These are phyloP conservation scores for Rhynchosporium secalis DNA, from an alignment of 2,329 filamentous ascomycete species.

Conservation along the genomic window DNA sequence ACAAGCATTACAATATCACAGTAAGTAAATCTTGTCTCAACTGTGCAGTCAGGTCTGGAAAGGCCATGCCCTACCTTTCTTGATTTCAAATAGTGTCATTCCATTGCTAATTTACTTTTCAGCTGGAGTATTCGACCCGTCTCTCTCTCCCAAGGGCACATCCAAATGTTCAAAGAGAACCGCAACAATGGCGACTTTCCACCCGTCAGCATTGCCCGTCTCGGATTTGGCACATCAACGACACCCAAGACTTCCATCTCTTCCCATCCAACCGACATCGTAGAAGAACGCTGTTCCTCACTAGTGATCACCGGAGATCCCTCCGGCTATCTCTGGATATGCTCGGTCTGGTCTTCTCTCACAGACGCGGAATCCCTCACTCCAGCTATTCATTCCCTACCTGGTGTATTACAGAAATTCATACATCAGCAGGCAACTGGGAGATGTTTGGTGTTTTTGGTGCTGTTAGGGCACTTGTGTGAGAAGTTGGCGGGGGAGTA, in stretches of 20 bases:
- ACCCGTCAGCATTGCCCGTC: slow-evolving; percentile 22
- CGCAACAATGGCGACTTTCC: slow-evolving; percentile 28
- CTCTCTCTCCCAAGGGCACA: slow-evolving; percentile 13
- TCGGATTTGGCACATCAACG: slow-evolving; percentile 9
- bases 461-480: slow-evolving; percentile 28
- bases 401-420: slow-evolving; percentile 22
- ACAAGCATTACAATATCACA: slow-evolving; percentile 31
- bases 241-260: not conserved
- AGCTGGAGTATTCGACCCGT: slow-evolving; percentile 24
- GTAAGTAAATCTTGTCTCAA: slow-evolving; percentile 1
- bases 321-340: slow-evolving; percentile 27
- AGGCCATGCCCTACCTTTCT: not conserved
- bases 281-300: slow-evolving; percentile 27
- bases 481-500: slow-evolving; percentile 29
- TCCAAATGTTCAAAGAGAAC: slow-evolving; percentile 21
- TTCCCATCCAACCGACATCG: slow-evolving; percentile 11
- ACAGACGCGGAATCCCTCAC: slow-evolving; percentile 17
- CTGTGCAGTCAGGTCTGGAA: not conserved
- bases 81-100: not conserved
- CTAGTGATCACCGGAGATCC: slow-evolving; percentile 31
- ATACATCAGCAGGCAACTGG: slow-evolving; percentile 28
- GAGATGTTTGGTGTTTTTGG: slow-evolving; percentile 28
- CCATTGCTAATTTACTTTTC: not conserved
- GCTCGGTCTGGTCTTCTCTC: slow-evolving; percentile 27
- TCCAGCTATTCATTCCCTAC: slow-evolving; percentile 10